phyloP scores from a whole-genome alignment of 2,329 filamentous ascomycete genomes.

The Sclerotinia sclerotiorum region DNA sequence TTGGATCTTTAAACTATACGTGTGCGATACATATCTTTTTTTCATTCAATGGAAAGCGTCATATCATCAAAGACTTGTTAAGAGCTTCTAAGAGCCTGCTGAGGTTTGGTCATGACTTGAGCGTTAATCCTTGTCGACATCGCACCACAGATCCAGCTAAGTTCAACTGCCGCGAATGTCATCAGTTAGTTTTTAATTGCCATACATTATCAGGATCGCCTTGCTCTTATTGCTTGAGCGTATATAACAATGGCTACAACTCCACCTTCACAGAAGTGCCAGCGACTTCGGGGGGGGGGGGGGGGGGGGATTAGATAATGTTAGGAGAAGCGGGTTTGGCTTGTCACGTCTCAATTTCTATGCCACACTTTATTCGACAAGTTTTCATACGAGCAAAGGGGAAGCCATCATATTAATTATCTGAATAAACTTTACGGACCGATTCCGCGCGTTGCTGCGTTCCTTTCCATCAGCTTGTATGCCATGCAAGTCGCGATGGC shows the following conservation, averaged over 20 bases:
- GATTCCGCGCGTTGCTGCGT: background rate
- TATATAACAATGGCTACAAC: background rate
- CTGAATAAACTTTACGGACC: background rate
- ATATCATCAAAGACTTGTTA: background rate
- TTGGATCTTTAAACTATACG: background rate
- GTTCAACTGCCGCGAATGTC: background rate
- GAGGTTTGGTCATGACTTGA: background rate
- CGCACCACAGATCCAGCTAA: background rate
- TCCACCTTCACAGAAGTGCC: background rate
- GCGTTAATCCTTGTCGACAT: background rate
- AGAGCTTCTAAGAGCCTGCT: background rate
- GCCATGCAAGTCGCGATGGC: background rate
- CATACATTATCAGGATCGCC: background rate
- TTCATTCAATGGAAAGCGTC: background rate
- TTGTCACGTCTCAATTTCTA: background rate
- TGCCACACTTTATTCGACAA: background rate
- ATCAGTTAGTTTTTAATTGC: background rate
- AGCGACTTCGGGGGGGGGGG: no score
- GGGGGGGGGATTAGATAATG: no score
- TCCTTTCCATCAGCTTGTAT: background rate
- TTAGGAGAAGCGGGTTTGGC: no score
- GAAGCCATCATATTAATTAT: no score
- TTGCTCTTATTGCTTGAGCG: no score
- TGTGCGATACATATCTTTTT: background rate
- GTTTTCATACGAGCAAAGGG: background rate